Base-by-base conservation (phyloP, 2,329 filamentous ascomycete genomes). In the Fusarium napiforme region DNA sequence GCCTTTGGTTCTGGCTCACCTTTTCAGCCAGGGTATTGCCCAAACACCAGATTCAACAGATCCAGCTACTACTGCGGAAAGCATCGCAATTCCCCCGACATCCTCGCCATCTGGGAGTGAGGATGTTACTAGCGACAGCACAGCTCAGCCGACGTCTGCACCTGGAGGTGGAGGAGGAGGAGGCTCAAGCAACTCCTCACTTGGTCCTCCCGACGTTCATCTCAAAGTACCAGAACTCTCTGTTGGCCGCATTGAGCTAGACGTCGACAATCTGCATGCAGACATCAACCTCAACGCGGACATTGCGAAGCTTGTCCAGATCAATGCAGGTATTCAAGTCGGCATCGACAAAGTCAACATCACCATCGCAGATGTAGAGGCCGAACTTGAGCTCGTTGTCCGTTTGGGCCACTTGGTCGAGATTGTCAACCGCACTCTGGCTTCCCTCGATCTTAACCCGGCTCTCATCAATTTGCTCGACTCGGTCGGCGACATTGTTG, bases 261-360 rank as follows among this genome's bases (percentile, higher is more conserved):
- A 70, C 6, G 67, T 70, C 43, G 67, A 70, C 37, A 70, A 70
- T 21, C 49, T 70, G 1, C 67, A 71, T 21, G 67, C 67, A 30
- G 67, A 70, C 19, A 71, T 70, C 60, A 70, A 70, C 15, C 67
- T 70, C 21, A 70, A 70, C 10, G 67, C 67, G 4, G 60, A 70
- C 9, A 61, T 70, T 7, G 67, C 67, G 0, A 65, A 65, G 11
- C 67, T 70, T 1, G 67, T 70, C 9, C 67, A 70, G 39, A 40
- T 70, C 5, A 70, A 70, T 12, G 67, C 67, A 1, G 67, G 67
- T 9, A 71, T 70, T 14, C 66, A 70, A 28, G 5, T 70, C 16
- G 60, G 60, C 4, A 65, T 70, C 15, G 67, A 70, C 15, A 70
- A 70, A 40, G 67, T 70, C 60, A 70, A 70, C 23, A 70, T 70